Conservation (phyloP, 805 yeast species). For the Saccharomycopsis amapae region DNA sequence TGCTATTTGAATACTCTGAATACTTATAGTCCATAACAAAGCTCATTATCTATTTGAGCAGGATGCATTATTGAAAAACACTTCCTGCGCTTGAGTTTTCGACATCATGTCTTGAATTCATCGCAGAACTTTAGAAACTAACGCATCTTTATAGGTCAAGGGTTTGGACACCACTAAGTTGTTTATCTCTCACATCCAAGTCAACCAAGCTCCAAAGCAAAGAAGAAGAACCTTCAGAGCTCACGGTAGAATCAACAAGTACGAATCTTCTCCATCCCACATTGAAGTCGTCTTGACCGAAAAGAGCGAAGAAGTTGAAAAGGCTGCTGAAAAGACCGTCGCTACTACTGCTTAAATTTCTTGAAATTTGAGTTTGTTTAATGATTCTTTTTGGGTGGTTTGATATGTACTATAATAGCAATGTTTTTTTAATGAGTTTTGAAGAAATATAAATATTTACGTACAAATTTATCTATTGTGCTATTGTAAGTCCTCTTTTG, state of each 20-base stretch:
- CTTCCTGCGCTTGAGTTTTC: too few species aligned
- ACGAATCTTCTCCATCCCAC: slow-evolving; percentile 98
- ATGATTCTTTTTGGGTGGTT: background rate
- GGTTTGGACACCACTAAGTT: slow-evolving; percentile 95
- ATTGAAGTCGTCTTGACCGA: slow-evolving; percentile 95
- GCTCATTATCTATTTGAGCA: too few species aligned
- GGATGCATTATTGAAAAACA: too few species aligned
- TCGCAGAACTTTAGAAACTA: too few species aligned
- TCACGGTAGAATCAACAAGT: slow-evolving; percentile 99
- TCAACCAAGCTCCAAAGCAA: slow-evolving; percentile 99
- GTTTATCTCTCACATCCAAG: slow-evolving; percentile 97
- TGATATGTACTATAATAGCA: background rate
- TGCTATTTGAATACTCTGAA: too few species aligned
- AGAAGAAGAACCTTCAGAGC: slow-evolving; percentile 99
- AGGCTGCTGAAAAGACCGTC: slow-evolving; percentile 67
- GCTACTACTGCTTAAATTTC: slow-evolving; percentile 32
- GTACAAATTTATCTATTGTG: too few species aligned
- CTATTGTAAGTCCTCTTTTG: too few species aligned
- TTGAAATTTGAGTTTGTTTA: background rate
- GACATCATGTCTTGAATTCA: too few species aligned
- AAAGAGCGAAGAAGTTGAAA: slow-evolving; percentile 87
- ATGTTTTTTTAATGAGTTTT: background rate
- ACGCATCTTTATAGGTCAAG: slow-evolving; percentile 49
- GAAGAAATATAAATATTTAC: too few species aligned
- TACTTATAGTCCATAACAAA: too few species aligned